Conservation (phyloP, 2,329 filamentous ascomycete species). For the Ophiocordyceps camponoti-saundersi region DNA sequence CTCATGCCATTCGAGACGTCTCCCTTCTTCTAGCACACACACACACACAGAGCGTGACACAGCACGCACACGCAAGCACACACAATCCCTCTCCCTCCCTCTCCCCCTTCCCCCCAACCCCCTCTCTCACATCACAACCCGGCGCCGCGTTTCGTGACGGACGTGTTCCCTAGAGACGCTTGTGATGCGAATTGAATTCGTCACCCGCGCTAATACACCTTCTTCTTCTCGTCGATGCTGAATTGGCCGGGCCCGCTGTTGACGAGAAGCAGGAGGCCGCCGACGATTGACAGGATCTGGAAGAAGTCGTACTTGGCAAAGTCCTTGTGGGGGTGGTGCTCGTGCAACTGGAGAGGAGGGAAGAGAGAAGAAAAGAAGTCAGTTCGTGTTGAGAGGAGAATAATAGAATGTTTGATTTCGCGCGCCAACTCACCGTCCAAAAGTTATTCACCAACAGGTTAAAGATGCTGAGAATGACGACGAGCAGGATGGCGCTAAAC, state of each 20-base stretch:
- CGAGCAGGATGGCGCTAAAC: conserved; percentile 89
- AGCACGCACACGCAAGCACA: too few relatives aligned
- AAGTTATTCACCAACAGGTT: conserved; percentile 99
- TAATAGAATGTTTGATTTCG: too few relatives aligned
- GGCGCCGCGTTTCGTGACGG: too few relatives aligned
- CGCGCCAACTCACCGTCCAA: conserved; percentile 94
- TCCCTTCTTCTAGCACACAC: too few relatives aligned
- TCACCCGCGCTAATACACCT: conserved; percentile 59
- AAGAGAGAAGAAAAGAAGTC: neutral
- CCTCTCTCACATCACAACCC: too few relatives aligned
- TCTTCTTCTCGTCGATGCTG: conserved; percentile 99
- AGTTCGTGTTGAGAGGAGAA: too few relatives aligned
- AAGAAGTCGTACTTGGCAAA: conserved; percentile 99
- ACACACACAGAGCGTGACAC: too few relatives aligned
- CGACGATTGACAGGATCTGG: conserved; percentile 97
- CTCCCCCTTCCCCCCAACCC: too few relatives aligned
- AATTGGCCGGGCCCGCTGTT: conserved; percentile 98
- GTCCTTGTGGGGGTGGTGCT: conserved; percentile 97
- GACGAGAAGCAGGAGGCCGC: conserved; percentile 86
- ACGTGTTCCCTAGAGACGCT: too few relatives aligned
- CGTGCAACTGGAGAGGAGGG: conserved; percentile 54
- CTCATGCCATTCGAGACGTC: too few relatives aligned
- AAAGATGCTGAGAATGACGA: conserved; percentile 90
- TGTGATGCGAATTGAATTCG: too few relatives aligned
- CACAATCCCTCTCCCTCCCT: too few relatives aligned